phyloP scores from a whole-genome alignment of 306 rosid species.

The Argentina anserina region DNA sequence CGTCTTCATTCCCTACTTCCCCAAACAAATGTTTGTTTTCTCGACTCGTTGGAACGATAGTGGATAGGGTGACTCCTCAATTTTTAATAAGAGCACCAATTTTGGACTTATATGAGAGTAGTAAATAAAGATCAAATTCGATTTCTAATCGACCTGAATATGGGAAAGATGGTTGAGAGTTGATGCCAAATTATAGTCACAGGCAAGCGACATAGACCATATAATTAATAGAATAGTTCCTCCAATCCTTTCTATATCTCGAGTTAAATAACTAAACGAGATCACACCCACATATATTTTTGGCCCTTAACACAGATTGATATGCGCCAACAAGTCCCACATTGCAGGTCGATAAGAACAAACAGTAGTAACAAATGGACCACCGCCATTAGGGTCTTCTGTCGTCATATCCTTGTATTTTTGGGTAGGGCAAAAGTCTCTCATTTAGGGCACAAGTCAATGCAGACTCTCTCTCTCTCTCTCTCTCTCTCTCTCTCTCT shows the following conservation, averaged over 20 bases:
- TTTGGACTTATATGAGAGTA: background rate
- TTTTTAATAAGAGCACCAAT: background rate
- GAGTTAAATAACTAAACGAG: background rate
- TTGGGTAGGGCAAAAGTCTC: background rate
- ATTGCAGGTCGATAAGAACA: background rate
- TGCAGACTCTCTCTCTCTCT: too few relatives aligned
- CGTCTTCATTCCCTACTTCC: background rate
- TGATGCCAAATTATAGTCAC: too few relatives aligned
- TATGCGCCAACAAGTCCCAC: background rate
- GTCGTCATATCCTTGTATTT: background rate
- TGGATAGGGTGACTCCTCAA: background rate
- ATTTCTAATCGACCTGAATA: background rate
- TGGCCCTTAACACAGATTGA: background rate
- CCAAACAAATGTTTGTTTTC: background rate
- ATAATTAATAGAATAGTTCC: background rate
- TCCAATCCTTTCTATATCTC: background rate
- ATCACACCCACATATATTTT: background rate
- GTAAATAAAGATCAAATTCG: background rate
- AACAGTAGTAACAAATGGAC: background rate
- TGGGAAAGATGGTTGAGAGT: background rate
- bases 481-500: background rate
- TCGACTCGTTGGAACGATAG: background rate
- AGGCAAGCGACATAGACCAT: too few relatives aligned
- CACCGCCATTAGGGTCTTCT: slow-evolving; percentile 1
- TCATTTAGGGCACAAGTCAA: background rate